These are phyloP conservation scores for Veloboletus limbatus DNA, from an alignment of 1,284 basidiomycete genomes.

Conservation along the genomic window DNA sequence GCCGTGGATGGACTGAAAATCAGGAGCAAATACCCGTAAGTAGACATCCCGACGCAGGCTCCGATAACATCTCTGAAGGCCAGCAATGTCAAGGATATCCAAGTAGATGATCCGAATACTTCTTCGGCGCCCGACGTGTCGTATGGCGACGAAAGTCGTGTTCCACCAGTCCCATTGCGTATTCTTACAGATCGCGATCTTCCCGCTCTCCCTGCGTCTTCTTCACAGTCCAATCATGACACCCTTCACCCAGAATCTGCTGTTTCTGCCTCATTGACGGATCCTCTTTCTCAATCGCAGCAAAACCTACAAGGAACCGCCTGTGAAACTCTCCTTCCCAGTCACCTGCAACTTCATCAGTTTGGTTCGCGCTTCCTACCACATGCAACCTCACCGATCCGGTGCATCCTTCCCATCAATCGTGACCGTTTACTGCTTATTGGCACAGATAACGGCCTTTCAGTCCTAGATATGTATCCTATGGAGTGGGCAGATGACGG, in stretches of 20 bases:
- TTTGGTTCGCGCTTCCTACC: slow-evolving; percentile 82
- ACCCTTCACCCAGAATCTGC: slow-evolving; percentile 14
- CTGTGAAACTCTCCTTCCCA: slow-evolving; percentile 45
- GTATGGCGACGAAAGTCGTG: slow-evolving; percentile 8
- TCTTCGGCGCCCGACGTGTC: not conserved
- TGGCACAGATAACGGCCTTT: slow-evolving; percentile 73
- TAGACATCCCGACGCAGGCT: not conserved
- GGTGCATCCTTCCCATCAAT: slow-evolving; percentile 65
- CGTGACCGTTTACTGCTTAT: slow-evolving; percentile 64
- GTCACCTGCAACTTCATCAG: slow-evolving; percentile 63
- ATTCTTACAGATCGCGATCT: slow-evolving; percentile 26
- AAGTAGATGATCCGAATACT: slow-evolving; percentile 7
- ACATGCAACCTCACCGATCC: slow-evolving; percentile 69
- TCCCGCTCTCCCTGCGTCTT: slow-evolving; percentile 12
- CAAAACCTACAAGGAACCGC: slow-evolving; percentile 32
- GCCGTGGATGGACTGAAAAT: slow-evolving; percentile 65
- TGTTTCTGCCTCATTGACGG: slow-evolving; percentile 6
- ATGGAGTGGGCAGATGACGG: slow-evolving; percentile 49
- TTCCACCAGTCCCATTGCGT: slow-evolving; percentile 16
- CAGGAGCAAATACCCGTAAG: slow-evolving; percentile 18
- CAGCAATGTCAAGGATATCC: slow-evolving; percentile 15
- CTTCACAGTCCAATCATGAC: slow-evolving; percentile 14
- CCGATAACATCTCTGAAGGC: slow-evolving; percentile 10
- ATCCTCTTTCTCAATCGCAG: slow-evolving; percentile 27
- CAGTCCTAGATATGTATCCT: slow-evolving; percentile 76